A percentile compares a stretch with the other conserved stretches of the same genome.
phyloP scores from a whole-genome alignment of 208 protist species.

The Plasmodiophora brassicae region DNA sequence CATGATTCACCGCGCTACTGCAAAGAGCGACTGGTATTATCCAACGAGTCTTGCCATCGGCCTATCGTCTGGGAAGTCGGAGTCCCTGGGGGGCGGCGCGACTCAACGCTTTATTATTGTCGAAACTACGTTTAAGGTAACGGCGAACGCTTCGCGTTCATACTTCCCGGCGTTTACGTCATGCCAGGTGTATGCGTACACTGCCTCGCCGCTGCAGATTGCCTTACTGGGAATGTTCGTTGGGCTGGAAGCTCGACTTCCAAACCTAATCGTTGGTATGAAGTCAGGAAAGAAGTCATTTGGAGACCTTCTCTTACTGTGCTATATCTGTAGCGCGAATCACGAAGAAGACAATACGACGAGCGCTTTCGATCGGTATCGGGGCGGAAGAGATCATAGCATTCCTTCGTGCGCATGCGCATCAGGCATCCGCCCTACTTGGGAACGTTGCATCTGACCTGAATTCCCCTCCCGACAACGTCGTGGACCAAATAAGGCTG shows the following conservation, averaged over 20 bases:
- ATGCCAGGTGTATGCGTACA: not conserved
- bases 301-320: too few species aligned
- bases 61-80: not conserved
- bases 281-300: too few species aligned
- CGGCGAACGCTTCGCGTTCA: too few species aligned
- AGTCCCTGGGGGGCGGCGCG: not conserved
- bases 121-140: constrained; percentile 15
- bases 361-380: constrained; percentile 17
- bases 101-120: constrained; percentile 24
- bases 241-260: not conserved
- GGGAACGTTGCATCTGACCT: not conserved
- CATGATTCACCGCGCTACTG: not conserved
- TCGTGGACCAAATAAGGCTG: not conserved
- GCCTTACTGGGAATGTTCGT: not conserved
- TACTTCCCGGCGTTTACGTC: too few species aligned
- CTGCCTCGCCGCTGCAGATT: constrained; percentile 8
- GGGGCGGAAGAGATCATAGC: constrained; percentile 28
- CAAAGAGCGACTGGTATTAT: not conserved
- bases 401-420: not conserved
- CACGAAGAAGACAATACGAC: not conserved
- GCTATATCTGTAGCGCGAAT: not conserved
- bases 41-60: not conserved
- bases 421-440: not conserved
- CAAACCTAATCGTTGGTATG: not conserved
- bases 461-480: not conserved